These are phyloP conservation scores for Russula abietina DNA, from an alignment of 768 basidiomycete genomes.

Conservation along the genomic window DNA sequence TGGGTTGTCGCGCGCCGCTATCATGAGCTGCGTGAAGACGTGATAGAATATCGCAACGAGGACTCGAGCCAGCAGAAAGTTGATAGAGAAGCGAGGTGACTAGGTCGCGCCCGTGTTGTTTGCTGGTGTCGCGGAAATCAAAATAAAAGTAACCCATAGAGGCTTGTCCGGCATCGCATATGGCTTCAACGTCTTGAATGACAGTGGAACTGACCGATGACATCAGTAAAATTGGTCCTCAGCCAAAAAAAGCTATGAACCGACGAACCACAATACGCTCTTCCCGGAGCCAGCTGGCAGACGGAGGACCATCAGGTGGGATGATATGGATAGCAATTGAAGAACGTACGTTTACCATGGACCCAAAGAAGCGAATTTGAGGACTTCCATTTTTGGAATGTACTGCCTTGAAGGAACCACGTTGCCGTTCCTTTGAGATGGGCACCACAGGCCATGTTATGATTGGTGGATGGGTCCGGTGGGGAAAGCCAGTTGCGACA, in stretches of 20 bases:
- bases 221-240: neutral
- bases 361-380: neutral
- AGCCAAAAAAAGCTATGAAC: neutral
- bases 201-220: neutral
- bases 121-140: neutral
- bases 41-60: neutral
- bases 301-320: neutral
- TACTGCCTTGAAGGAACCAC: neutral
- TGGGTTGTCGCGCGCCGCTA: neutral
- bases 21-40: neutral
- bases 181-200: neutral
- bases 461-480: neutral
- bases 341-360: neutral
- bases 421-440: neutral
- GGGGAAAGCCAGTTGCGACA: neutral
- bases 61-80: neutral
- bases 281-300: neutral
- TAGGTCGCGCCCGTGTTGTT: neutral
- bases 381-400: neutral
- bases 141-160: neutral
- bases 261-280: neutral
- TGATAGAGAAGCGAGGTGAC: neutral
- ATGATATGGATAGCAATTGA: neutral
- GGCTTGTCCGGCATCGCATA: neutral
- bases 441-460: neutral